A percentile compares a stretch with the other conserved stretches of the same genome.
These are phyloP conservation scores for Saturnispora ahearnii DNA, from an alignment of 805 yeast species.

Conservation along the genomic window DNA sequence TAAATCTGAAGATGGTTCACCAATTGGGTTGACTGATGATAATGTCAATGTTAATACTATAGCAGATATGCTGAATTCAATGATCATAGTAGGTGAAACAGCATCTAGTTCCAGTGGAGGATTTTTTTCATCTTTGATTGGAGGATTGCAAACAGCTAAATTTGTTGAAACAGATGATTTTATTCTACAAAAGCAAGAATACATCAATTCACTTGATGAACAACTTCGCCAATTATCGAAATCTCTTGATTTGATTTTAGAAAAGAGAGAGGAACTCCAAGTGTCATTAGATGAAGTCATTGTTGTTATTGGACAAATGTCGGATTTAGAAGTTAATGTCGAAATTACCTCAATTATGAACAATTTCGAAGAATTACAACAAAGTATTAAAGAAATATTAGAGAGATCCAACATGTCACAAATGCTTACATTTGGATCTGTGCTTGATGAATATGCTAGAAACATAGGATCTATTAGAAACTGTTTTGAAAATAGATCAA, in stretches of 20 bases:
- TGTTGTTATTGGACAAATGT: slow-evolving; percentile 44
- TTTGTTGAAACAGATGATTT: slow-evolving; percentile 71
- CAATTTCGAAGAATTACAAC: slow-evolving; percentile 66
- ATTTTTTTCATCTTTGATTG: slow-evolving; percentile 57
- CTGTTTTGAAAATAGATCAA: slow-evolving; percentile 67
- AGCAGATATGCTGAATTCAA: slow-evolving; percentile 21
- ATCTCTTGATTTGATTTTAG: slow-evolving; percentile 63
- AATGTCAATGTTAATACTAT: slow-evolving; percentile 22
- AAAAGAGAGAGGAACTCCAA: slow-evolving; percentile 68
- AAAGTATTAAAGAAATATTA: slow-evolving; percentile 59
- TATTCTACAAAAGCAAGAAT: slow-evolving; percentile 59
- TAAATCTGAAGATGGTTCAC: slow-evolving; percentile 44
- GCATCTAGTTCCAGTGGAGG: slow-evolving; percentile 31
- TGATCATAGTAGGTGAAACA: slow-evolving; percentile 17
- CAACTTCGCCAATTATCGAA: slow-evolving; percentile 62
- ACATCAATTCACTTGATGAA: slow-evolving; percentile 61
- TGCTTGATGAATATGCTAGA: slow-evolving; percentile 81
- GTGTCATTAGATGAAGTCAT: slow-evolving; percentile 58
- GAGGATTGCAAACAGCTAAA: slow-evolving; percentile 50
- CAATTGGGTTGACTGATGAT: slow-evolving; percentile 26
- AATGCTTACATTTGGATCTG: slow-evolving; percentile 73
- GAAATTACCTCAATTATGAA: slow-evolving; percentile 52
- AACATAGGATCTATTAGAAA: slow-evolving; percentile 64
- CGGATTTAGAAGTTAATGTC: slow-evolving; percentile 67
- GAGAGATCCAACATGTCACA: slow-evolving; percentile 80